These are phyloP conservation scores for Candida sp. DNA, from an alignment of 1,139 yeast species.

Conservation along the genomic window DNA sequence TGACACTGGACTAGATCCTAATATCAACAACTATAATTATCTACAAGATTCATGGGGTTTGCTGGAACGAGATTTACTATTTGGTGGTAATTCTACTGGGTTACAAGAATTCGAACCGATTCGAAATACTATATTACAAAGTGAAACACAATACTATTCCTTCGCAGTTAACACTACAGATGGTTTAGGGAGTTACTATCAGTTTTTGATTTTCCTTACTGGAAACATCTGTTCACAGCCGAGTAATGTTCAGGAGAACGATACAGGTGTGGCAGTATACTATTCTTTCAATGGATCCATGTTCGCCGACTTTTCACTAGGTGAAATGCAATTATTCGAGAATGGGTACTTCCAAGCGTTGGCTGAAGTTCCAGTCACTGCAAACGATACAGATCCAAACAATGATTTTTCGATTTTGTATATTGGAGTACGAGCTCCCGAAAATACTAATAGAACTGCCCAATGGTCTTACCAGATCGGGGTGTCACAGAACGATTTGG, in stretches of 20 bases:
- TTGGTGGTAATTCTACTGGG: slow-evolving; percentile 17
- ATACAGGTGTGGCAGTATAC: slow-evolving; percentile 44
- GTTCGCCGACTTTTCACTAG: slow-evolving; percentile 26
- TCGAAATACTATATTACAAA: slow-evolving; percentile 31
- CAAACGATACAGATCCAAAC: slow-evolving; percentile 10
- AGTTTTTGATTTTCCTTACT: slow-evolving; percentile 53
- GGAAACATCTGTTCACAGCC: slow-evolving; percentile 61
- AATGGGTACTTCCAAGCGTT: slow-evolving; percentile 57
- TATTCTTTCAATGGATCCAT: slow-evolving; percentile 47
- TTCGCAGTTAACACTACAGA: slow-evolving; percentile 43
- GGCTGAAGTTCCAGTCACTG: slow-evolving; percentile 36
- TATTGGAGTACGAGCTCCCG: slow-evolving; percentile 48
- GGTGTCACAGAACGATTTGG: slow-evolving; percentile 61
- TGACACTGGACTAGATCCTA: background rate
- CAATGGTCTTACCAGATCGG: slow-evolving; percentile 67
- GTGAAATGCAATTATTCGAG: slow-evolving; percentile 27
- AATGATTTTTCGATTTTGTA: slow-evolving; percentile 27
- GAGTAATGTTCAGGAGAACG: slow-evolving; percentile 17
- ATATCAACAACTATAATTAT: background rate
- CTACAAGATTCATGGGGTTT: background rate
- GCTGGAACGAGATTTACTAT: background rate
- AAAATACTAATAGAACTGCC: slow-evolving; percentile 32
- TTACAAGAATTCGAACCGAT: slow-evolving; percentile 46
- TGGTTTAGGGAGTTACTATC: slow-evolving; percentile 48
- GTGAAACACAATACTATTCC: slow-evolving; percentile 40